Percentiles rank a stretch among this genome's conserved stretches.
Conservation (phyloP, 345 rosid species). For the Linum tenue region DNA sequence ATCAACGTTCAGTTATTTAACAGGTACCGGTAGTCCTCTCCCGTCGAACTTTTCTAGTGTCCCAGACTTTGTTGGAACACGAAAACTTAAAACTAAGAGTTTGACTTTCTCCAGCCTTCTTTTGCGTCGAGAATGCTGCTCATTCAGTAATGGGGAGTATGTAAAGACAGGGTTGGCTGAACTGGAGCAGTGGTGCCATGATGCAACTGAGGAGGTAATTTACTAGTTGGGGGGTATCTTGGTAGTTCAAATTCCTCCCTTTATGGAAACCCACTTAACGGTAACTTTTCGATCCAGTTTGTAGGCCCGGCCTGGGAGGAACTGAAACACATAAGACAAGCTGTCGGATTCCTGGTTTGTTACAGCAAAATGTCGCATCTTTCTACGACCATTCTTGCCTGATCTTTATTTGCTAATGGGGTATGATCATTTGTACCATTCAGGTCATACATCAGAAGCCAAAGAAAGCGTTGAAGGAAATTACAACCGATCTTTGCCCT, state of each 20-base stretch:
- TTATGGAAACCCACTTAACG: neutral
- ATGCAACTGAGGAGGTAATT: conserved; percentile 22
- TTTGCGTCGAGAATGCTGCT: conserved; percentile 11
- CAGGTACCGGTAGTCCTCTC: neutral
- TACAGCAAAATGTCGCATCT: neutral
- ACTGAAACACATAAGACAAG: conserved; percentile 25
- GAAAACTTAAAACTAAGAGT: neutral
- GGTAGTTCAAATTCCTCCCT: neutral
- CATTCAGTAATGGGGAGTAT: conserved; percentile 22
- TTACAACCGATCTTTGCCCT: conserved; percentile 4
- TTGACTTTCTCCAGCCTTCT: neutral
- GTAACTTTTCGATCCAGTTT: conserved; percentile 7
- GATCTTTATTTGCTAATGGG: neutral
- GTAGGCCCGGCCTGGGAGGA: conserved; percentile 21
- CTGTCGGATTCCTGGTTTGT: conserved; percentile 27
- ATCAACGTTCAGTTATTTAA: conserved; percentile 7
- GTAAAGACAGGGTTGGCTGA: conserved; percentile 24
- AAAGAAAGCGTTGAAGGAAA: neutral
- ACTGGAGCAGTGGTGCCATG: conserved; percentile 25
- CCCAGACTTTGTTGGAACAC: neutral
- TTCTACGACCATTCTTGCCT: neutral
- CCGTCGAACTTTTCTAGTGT: neutral
- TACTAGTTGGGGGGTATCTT: neutral
- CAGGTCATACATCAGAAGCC: neutral
- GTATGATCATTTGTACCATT: neutral